Evolutionary conservation across 2,329 filamentous ascomycete species (phyloP), one percentile per base, ranked within the genome.

Genomic region (Monascus ruber): DNA sequence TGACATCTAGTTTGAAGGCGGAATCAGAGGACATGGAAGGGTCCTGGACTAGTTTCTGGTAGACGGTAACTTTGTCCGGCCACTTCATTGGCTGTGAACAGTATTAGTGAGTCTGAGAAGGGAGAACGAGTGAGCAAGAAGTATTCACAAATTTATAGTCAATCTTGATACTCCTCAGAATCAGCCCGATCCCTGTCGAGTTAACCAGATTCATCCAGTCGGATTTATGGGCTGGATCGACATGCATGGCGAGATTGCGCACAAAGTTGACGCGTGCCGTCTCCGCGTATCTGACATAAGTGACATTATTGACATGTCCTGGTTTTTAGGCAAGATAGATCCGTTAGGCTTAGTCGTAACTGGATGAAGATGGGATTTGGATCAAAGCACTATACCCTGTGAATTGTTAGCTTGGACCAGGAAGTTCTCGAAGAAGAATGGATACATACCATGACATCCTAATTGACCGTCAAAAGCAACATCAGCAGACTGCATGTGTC

Each of bases 271-370:
- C 75, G 29, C 88, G 75, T 4, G 79, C 80, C 5, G 81, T 81
- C 59, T 95, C 88, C 29, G 86, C 86, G 59, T 85, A 94, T 44
- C 83, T 76, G 50, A 83, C 79, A 60, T 94, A 94, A 47, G 76
- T 77, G 45, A 88, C 79, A 51, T 94, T 94, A 59, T 94, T 94
- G 36, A 94, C 82, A 60, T 94, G 86, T 36, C 79, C 76, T 78
- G 66, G 36, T 2, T 35, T 26, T 35, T 26, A 35, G 8, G 9
- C 17, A 31, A 31, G 11, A 11, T 31, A 31, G 29, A 8, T 2
- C 29, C 29, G 17, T 17, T 17, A 17, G 17, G 17, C 17, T 17
- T 17, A 17, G 17, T 17, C 17, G 17, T 17, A 17, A 17, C 17
- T 17, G 17, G 17, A 3, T 17, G 17, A 17, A 17, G 17, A 17